Evolutionary conservation across 345 rosid species (phyloP).

Genomic region (Rhizophora mangle): DNA sequence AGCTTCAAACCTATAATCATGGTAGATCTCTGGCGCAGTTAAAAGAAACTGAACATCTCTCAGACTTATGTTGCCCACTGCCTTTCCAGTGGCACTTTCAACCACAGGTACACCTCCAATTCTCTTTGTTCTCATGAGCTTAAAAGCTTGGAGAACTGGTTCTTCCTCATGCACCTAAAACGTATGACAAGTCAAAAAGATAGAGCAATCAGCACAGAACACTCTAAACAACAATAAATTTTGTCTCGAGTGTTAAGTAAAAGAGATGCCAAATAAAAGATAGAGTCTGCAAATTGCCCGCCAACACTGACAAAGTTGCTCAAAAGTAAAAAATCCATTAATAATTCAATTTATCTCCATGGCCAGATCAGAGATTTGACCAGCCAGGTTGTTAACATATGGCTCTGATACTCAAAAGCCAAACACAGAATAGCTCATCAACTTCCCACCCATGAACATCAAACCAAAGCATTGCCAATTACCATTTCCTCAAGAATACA

Average conservation of each 20-base stretch:
- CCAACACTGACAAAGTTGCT: not conserved
- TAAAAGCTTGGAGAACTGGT: constrained; percentile 97
- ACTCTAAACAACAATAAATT: not conserved
- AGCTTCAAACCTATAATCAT: constrained; percentile 59
- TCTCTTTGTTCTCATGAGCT: constrained; percentile 76
- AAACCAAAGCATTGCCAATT: not conserved
- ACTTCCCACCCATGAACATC: not conserved
- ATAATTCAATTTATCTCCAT: not conserved
- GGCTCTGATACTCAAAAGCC: not conserved
- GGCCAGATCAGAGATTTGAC: not conserved
- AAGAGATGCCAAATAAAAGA: not conserved
- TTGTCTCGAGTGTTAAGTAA: not conserved
- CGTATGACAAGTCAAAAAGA: not conserved
- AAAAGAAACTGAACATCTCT: constrained; percentile 88
- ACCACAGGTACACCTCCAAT: constrained; percentile 84
- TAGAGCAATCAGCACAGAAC: not conserved
- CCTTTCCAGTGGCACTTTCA: constrained; percentile 50
- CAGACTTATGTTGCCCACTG: constrained; percentile 86
- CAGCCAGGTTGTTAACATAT: not conserved
- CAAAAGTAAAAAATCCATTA: not conserved
- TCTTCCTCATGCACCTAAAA: constrained; percentile 78
- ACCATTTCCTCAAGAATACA: not conserved
- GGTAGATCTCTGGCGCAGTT: constrained; percentile 91
- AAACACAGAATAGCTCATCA: not conserved
- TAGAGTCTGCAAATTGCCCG: not conserved